phyloP scores from a whole-genome alignment of 768 basidiomycete genomes.

The Boletus coccyginus region DNA sequence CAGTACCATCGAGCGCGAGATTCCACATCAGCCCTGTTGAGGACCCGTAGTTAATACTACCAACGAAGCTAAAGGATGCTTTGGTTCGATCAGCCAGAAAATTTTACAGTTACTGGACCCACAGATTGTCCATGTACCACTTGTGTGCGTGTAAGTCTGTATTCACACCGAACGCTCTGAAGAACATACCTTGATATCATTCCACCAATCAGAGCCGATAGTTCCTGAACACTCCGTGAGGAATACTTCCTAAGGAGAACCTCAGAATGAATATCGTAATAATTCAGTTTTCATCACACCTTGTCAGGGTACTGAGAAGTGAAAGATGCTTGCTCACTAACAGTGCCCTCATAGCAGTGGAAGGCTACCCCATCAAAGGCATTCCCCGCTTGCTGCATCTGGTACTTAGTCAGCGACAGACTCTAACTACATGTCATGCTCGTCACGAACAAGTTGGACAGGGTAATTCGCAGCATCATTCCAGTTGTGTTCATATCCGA shows the following conservation, averaged over 20 bases:
- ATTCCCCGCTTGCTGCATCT: slow-evolving; percentile 55
- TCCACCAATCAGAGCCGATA: slow-evolving; percentile 73
- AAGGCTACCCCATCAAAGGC: slow-evolving; percentile 67
- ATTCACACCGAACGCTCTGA: neutral
- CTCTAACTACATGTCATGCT: neutral
- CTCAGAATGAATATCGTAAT: neutral
- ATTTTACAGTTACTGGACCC: slow-evolving; percentile 14
- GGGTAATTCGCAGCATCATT: slow-evolving; percentile 61
- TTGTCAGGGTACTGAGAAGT: slow-evolving; percentile 54
- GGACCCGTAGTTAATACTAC: slow-evolving; percentile 32
- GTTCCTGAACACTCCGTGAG: slow-evolving; percentile 66
- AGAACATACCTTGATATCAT: slow-evolving; percentile 62
- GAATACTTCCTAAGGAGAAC: slow-evolving; percentile 35
- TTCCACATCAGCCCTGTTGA: slow-evolving; percentile 71
- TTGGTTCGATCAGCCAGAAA: slow-evolving; percentile 26
- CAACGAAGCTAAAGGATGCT: slow-evolving; percentile 35
- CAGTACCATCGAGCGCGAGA: slow-evolving; percentile 59
- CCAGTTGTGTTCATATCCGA: slow-evolving; percentile 80
- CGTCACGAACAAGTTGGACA: slow-evolving; percentile 43
- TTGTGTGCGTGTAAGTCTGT: slow-evolving; percentile 23
- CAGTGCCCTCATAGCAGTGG: slow-evolving; percentile 66
- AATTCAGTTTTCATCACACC: slow-evolving; percentile 18
- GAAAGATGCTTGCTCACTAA: slow-evolving; percentile 54
- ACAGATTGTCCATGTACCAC: slow-evolving; percentile 75
- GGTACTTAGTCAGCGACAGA: neutral